Base-by-base conservation (phyloP, 305 asterid genomes). In the Rubia tinctorum region DNA sequence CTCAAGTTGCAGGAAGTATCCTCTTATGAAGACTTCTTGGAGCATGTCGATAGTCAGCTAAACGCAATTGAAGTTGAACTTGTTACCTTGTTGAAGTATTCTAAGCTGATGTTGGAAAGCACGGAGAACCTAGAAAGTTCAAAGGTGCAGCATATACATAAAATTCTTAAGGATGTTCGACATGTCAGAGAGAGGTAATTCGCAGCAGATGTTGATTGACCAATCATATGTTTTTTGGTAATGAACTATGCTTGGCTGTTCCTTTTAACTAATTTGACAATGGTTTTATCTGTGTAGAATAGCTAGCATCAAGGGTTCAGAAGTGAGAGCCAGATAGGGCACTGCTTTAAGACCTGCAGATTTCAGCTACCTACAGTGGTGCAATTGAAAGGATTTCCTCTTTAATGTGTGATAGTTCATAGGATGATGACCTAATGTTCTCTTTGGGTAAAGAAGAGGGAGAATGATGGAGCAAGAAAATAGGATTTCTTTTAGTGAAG, bases 1-100 rank as follows among this genome's bases (percentile, higher is more conserved):
- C 67, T 22, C 58, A 76, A 70, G 62, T 77, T 58, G 74, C 87
- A 79, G 79, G 85, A 81, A 70, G 55, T 79, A 47, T 78, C 86
- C 37, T 84, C 96, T 2, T 91, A 78, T 13, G 82, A 84, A 81
- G 91, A 85, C 55, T 94, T 94, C 80, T 79, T 91, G 80, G 74
- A 73, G 60, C 81, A 87, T 71, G 58, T 90, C 30, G 92, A 94
- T 78, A 86, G 80, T 79, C 88, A 89, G 78, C 89, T 94, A 55
- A 79, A 71, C 70, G 78, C 83, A 77, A 84, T 91, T 68, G 97
- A 94, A 85, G 80, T 75, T 78, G 97, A 94, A 78, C 86, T 94
- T 42, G 82, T 80, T 78, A 79, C 86, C 69, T 86, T 84, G 82
- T 23, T 93, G 51, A 85, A 88, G 81, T 83, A 75, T 85, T 86